Evolutionary conservation across 768 basidiomycete species (phyloP), one percentile per base, ranked within the genome.

Genomic region (Termitomyces sp.): DNA sequence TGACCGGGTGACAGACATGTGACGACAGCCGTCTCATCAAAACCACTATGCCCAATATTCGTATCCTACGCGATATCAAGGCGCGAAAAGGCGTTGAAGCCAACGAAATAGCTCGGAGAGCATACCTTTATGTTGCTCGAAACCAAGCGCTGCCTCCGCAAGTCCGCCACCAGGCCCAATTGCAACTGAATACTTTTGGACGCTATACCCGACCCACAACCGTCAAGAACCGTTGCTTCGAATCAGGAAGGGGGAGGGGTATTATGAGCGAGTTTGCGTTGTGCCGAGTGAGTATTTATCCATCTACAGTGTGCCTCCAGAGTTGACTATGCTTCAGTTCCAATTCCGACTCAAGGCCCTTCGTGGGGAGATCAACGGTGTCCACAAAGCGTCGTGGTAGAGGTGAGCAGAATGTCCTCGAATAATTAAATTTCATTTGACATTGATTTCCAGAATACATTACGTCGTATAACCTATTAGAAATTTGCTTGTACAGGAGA

Each of bases 301-400:
- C 70, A 74, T 4, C 35, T 53, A 45, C 29, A 25, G 17, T n/a
- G 17, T 5, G 25, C 29, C 21, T 50, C n/a, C 38, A 41, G 58
- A 31, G 19, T 27, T 35, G 14, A 54, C 17, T 2, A 44, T 32
- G 29, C 19, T 16, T 40, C 65, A 97, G 95, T 92, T 82, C 76
- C 93, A 95, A 75, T 97, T 98, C 76, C 83, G 95, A 37, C 65
- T 91, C 46, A 90, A 94, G 66, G 95, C 94, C 0, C 74, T 92
- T 53, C 76, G 76, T 35, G 89, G 92, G 5, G 87, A 95, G 64
- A 76, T 97, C 29, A 87, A 91, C 19, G 95, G 95, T 5, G 92
- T 98, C 27, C 78, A 81, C 44, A 95, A 96, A 66, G 92, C 95
- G 8, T 90, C 87, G n/a, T 98, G 95, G 95, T 97, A 78, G 19